Evolutionary conservation across 1,284 basidiomycete species (phyloP).

Genomic region (Trichosporon inkin): DNA sequence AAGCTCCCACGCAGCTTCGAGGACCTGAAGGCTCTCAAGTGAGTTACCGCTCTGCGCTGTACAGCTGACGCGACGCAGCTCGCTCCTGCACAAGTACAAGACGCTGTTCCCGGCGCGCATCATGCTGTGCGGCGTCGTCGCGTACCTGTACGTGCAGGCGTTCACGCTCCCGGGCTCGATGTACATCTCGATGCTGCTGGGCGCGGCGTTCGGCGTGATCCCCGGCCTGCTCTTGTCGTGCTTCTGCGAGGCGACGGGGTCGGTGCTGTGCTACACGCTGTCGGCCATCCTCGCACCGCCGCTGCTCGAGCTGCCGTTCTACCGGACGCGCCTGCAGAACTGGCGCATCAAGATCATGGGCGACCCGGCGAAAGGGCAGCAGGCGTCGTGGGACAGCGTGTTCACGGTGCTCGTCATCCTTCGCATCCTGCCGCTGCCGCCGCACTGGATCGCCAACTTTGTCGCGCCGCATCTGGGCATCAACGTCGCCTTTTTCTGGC

Average conservation of each 20-base stretch:
- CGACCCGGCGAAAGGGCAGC: constrained; percentile 42
- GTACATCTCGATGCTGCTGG: constrained; percentile 95
- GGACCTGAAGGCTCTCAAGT: constrained; percentile 74
- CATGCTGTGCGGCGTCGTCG: constrained; percentile 73
- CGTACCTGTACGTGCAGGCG: constrained; percentile 93
- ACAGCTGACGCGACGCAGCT: constrained; percentile 26
- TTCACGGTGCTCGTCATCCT: constrained; percentile 80
- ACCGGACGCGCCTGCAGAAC: constrained; percentile 52
- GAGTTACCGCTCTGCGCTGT: constrained; percentile 22
- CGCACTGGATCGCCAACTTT: constrained; percentile 95
- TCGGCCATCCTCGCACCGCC: constrained; percentile 85
- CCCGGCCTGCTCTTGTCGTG: constrained; percentile 86
- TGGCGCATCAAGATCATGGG: constrained; percentile 52
- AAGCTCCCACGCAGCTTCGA: constrained; percentile 77
- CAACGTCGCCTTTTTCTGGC: constrained; percentile 77
- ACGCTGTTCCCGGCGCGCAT: constrained; percentile 76
- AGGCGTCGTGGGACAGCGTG: constrained; percentile 45
- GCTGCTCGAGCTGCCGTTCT: constrained; percentile 75
- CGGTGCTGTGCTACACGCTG: constrained; percentile 87
- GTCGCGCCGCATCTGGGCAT: constrained; percentile 92
- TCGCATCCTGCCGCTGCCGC: constrained; percentile 78
- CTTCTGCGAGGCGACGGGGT: constrained; percentile 83
- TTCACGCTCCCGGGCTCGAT: constrained; percentile 96
- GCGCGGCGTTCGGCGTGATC: constrained; percentile 92
- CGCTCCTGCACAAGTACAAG: constrained; percentile 80